Evolutionary conservation across 352 stramenopile genomes (phyloP), one percentile per base, ranked within the genome.

Genomic region (Pythium coloratum): DNA sequence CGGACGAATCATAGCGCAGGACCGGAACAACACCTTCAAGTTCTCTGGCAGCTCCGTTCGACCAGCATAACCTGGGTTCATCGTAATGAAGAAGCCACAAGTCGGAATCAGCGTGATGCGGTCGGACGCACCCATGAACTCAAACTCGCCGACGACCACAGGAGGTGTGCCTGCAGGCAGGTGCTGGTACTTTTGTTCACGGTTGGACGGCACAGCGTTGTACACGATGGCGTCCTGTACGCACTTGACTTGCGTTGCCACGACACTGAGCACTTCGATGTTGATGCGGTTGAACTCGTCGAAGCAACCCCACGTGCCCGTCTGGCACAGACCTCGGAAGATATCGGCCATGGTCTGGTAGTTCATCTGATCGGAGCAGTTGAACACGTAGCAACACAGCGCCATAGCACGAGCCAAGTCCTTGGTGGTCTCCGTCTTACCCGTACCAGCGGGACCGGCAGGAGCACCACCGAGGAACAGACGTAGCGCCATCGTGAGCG

Each of bases 381-480:
- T 97, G 67, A 97, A 97, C 51, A 96, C 88, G 60, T 95, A 96
- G 67, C 87, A 94, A 50, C 84, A 95, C 32, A 94, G 71, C 14
- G 86, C 88, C 84, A 96, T 94, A 3, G 86, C 87, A 32, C 88
- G 83, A 13, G 86, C 86, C 20, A 96, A 72, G 76, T 94, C 88
- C 28, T 96, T 96, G 0, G 88, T 95, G 13, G 88, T 95, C 66
- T 96, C 86, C 1, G 89, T 96, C 64, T 96, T 96, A 26, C 92
- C 92, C n/a, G 92, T 98, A 6, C 92, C 92, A 18, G 94, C 92
- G 20, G 96, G 96, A 5, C 95, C 96, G 59, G 94, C 95, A 30
- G 96, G 96, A 12, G 95, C 95, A 14, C 96, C 96, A 28, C 96
- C 96, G n/a, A 99, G 77, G 73, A 98, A 98, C n/a, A 99, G 67